Base-by-base conservation (phyloP, 345 rosid genomes). In the Durio zibethinus region DNA sequence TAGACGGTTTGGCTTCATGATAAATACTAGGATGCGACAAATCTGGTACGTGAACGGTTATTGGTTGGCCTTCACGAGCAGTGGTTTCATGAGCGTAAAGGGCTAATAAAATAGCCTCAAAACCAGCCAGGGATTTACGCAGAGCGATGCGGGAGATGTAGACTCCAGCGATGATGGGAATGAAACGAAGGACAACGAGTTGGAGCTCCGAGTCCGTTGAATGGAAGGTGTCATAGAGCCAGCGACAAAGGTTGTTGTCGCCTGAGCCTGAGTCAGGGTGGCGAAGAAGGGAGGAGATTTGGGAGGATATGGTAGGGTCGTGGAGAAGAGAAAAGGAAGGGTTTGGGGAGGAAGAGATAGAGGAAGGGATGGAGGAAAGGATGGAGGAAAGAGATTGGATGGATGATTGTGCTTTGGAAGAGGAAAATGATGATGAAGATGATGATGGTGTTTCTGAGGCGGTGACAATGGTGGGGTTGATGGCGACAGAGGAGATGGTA, bases 201-300 rank as follows among this genome's bases (percentile, higher is more conserved):
- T 89, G 96, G 48, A 92, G 92, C 2, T 85, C 72, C 0, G 93
- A 88, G 31, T 88, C 83, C 10, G 83, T 7, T 73, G 92, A 84
- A 69, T 93, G 96, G 81, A 95, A 93, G 6, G 98, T 90, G 74
- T 95, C 96, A 81, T 92, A 95, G 53, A 95, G 90, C 99, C 99
- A 93, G 7, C 96, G 91, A 72, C 97, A 95, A 75, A 93, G 93
- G 76, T 86, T 89, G 81, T 90, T 83, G 62, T 92, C 94, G 0
- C 98, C 97, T 33, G 97, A 78, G 62, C 99, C 97, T 11, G 98
- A 90, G 35, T 84, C 83, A 0, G 92, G 94, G 23, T 80, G 85
- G 40, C 80, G 91, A 79, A 93, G 94, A 80, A 89, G 94, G 76
- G 89, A 11, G 16, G 97, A 88, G 65, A 95, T 87, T 38, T 87